Conservation (phyloP, 1,139 yeast species). For the Lodderomyces metapsilosis region DNA sequence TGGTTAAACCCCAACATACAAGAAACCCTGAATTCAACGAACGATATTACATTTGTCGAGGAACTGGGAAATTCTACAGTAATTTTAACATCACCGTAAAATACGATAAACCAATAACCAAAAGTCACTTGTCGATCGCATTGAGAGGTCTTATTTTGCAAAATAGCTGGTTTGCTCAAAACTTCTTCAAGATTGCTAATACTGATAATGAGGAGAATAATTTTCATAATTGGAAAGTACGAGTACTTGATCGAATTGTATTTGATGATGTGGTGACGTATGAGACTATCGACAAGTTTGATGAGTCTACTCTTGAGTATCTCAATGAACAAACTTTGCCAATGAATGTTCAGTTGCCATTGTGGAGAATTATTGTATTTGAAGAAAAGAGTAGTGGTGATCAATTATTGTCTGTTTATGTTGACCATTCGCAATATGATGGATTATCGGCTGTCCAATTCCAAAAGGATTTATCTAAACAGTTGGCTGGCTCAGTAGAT, state of each 20-base stretch:
- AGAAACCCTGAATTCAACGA: slow-evolving; percentile 21
- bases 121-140: slow-evolving; percentile 24
- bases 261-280: slow-evolving; percentile 29
- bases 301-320: slow-evolving; percentile 15
- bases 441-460: slow-evolving; percentile 35
- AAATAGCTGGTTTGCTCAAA: slow-evolving; percentile 23
- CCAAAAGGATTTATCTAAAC: slow-evolving; percentile 28
- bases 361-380: slow-evolving; percentile 31
- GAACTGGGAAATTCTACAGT: slow-evolving; percentile 21
- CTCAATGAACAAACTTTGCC: slow-evolving; percentile 19
- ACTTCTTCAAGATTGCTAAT: slow-evolving; percentile 17
- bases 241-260: slow-evolving; percentile 19
- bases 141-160: slow-evolving; percentile 21
- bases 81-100: slow-evolving; percentile 30
- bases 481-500: slow-evolving; percentile 11
- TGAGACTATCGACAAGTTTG: slow-evolving; percentile 16
- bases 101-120: slow-evolving; percentile 20
- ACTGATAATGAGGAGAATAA: slow-evolving; percentile 11
- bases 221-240: slow-evolving; percentile 19
- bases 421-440: slow-evolving; percentile 37
- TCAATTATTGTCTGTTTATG: slow-evolving; percentile 25
- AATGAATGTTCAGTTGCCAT: slow-evolving; percentile 21
- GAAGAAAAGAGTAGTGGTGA: slow-evolving; percentile 16
- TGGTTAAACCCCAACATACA: slow-evolving; percentile 12
- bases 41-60: slow-evolving; percentile 27